Evolutionary conservation across 106 monocot genomes (phyloP), one percentile per base, ranked within the genome.

Genomic region (Agapanthus africanus): DNA sequence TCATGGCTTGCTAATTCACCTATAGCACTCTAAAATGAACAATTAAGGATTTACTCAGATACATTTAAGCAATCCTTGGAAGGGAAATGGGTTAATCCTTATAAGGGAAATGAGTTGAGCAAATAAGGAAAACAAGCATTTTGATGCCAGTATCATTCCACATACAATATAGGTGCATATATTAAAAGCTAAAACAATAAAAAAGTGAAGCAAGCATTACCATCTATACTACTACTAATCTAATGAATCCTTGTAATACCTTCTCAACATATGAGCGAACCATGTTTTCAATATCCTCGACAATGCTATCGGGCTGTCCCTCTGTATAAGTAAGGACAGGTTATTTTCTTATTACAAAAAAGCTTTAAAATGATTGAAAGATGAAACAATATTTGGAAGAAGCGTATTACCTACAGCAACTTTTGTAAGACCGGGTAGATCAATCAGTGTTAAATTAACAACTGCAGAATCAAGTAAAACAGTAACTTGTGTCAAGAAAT

Each of bases 241-340:
- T 16, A 26, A 65, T 65, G 19, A 28, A 30, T 27, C 27, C 0
- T 27, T 66, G 6, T 1, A 22, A 39, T 88, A 88, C 88, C 91
- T 91, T 87, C 15, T 74, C 87, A 64, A 91, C 82, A 80, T 78
- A 91, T 36, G 91, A 80, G 11, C 78, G 75, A 25, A 75, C 75
- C 75, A 75, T 75, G 39, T 44, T 75, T 33, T 75, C 75, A 75
- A 75, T 75, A 49, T 75, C 75, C 65, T 75, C 67, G 15, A 75
- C 75, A 68, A 75, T 75, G 35, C 60, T 75, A 0, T 91, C 91
- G 44, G 91, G 84, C 63, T 91, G 91, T 5, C 91, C 91, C 84
- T 91, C 91, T 91, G 77, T 14, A 80, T 5, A 47, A 47, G 13
- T 47, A 15, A 47, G 46, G 46, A 47, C 19, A 19, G 16, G 19